Evolutionary conservation across 176 grass and related monocot species (phyloP).

Genomic region (Aegilops bicornis): DNA sequence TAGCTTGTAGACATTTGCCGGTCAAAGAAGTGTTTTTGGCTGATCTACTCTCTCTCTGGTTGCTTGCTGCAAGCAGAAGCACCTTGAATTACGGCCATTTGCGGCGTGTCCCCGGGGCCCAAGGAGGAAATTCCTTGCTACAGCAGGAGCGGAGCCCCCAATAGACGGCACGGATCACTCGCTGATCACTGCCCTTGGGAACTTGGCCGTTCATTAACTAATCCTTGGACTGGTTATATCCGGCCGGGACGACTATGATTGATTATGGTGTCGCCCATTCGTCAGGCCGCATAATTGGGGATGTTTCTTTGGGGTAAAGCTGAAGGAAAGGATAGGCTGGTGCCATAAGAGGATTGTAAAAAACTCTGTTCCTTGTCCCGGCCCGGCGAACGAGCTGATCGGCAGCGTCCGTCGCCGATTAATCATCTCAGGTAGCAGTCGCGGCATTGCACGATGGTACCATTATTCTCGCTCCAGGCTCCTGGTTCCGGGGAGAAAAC

Average conservation of each 20-base stretch:
- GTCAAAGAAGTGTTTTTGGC: background rate
- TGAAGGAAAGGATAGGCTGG: conserved; percentile 8
- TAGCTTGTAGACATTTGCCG: no score
- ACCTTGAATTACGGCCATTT: conserved; percentile 39
- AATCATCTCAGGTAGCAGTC: no score
- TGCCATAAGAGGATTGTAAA: no score
- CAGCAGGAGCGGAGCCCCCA: background rate
- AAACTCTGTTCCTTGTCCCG: background rate
- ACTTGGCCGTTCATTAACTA: conserved; percentile 1
- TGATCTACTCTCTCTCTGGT: background rate
- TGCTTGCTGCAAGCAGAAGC: conserved; percentile 44
- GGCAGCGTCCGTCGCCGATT: conserved; percentile 20
- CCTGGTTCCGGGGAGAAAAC: background rate
- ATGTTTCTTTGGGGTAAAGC: conserved; percentile 25
- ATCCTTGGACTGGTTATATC: background rate
- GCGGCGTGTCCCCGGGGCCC: conserved; percentile 4
- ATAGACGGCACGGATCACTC: conserved; percentile 33
- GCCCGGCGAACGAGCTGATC: background rate
- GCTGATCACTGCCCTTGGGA: background rate
- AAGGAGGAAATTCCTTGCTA: background rate
- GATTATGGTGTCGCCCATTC: background rate
- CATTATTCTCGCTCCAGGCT: background rate
- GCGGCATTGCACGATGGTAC: background rate
- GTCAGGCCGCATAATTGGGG: conserved; percentile 21
- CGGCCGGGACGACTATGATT: no score